Conservation (phyloP, 495 filamentous ascomycete genomes). For the Lepraria neglecta region DNA sequence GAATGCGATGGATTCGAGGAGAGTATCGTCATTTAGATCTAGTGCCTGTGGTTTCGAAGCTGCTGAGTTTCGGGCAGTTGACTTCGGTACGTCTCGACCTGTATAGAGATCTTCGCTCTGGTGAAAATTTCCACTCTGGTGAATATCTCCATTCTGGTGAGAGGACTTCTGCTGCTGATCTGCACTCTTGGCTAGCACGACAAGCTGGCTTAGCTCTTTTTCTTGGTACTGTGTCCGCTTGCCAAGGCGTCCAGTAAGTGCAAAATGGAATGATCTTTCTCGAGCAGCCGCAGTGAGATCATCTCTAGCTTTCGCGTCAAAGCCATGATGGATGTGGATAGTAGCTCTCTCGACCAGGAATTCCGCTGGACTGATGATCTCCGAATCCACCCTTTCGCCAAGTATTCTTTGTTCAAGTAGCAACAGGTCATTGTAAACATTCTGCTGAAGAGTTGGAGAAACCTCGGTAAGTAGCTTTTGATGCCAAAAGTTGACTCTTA, state of each 20-base stretch:
- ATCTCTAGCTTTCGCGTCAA: slow-evolving; percentile 65
- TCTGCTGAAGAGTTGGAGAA: slow-evolving; percentile 55
- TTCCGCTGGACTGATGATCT: slow-evolving; percentile 38
- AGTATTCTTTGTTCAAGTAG: slow-evolving; percentile 41
- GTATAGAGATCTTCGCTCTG: not conserved
- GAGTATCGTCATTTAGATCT: slow-evolving; percentile 83
- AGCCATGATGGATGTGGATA: slow-evolving; percentile 77
- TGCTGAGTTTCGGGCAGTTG: not conserved
- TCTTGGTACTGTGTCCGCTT: slow-evolving; percentile 93
- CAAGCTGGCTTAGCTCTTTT: slow-evolving; percentile 80
- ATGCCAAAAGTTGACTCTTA: slow-evolving; percentile 77
- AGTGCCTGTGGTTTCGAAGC: slow-evolving; percentile 52
- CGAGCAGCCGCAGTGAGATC: slow-evolving; percentile 61
- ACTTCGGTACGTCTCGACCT: not conserved
- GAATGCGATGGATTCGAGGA: slow-evolving; percentile 82
- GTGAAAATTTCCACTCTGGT: too few relatives aligned
- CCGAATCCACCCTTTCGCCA: slow-evolving; percentile 35
- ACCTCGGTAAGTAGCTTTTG: slow-evolving; percentile 80
- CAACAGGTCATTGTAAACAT: slow-evolving; percentile 48
- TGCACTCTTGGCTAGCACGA: slow-evolving; percentile 78
- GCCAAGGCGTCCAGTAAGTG: slow-evolving; percentile 75
- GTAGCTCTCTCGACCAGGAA: slow-evolving; percentile 76
- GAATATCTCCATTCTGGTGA: not conserved
- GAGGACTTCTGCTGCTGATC: slow-evolving; percentile 25
- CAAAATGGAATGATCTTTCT: slow-evolving; percentile 67